phyloP scores from a whole-genome alignment of 768 basidiomycete species.

The Lepiota brunneoincarnata region DNA sequence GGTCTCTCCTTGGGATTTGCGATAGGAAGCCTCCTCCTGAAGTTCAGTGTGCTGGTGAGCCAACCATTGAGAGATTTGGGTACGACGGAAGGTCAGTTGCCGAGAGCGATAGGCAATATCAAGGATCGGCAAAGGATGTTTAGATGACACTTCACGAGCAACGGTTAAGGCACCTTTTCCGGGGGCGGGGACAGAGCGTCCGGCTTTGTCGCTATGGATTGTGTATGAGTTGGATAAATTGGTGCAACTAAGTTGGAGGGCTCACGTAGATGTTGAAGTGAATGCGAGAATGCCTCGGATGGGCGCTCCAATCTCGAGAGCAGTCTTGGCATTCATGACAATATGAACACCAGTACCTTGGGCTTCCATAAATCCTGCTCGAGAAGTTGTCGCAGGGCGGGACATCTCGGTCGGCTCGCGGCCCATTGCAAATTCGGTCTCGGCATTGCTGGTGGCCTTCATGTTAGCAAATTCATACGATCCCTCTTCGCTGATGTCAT shows the following conservation, averaged over 20 bases:
- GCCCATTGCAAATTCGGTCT: slow-evolving; percentile 98
- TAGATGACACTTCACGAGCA: slow-evolving; percentile 80
- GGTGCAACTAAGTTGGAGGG: slow-evolving; percentile 12
- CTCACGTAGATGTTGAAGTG: slow-evolving; percentile 94
- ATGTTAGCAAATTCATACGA: slow-evolving; percentile 99
- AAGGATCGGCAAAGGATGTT: slow-evolving; percentile 77
- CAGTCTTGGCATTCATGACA: slow-evolving; percentile 95
- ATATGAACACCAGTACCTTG: slow-evolving; percentile 95
- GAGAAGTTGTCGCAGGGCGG: slow-evolving; percentile 92
- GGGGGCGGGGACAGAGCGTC: slow-evolving; percentile 95
- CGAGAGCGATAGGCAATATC: slow-evolving; percentile 87
- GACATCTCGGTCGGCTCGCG: slow-evolving; percentile 99
- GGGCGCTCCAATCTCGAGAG: slow-evolving; percentile 89
- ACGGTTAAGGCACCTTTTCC: slow-evolving; percentile 90
- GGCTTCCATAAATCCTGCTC: slow-evolving; percentile 97
- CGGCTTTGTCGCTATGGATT: slow-evolving; percentile 87
- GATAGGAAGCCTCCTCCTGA: slow-evolving; percentile 69
- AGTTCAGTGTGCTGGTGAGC: slow-evolving; percentile 84
- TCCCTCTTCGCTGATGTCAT: slow-evolving; percentile 97
- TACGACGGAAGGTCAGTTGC: slow-evolving; percentile 93
- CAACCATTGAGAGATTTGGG: slow-evolving; percentile 94
- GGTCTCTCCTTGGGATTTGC: slow-evolving; percentile 48
- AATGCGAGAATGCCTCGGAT: slow-evolving; percentile 93
- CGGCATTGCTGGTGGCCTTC: slow-evolving; percentile 98
- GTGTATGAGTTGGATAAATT: not conserved